Base-by-base conservation (phyloP, 2,329 filamentous ascomycete species). In the Blastomyces percursus region DNA sequence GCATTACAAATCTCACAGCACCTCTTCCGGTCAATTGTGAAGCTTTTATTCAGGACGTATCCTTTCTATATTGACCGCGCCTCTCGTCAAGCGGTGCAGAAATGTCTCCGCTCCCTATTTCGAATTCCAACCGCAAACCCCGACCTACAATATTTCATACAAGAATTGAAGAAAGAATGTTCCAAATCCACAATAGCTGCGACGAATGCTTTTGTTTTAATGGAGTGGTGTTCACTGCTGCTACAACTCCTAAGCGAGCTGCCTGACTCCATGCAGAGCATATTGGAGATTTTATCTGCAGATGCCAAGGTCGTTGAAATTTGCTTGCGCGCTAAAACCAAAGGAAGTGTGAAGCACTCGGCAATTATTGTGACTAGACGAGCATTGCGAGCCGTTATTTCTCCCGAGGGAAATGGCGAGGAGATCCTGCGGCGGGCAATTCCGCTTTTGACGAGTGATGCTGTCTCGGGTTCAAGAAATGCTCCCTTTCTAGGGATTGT, bases 201-300 rank as follows among this genome's bases (percentile, higher is more conserved):
- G 19, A 84, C 83, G 52, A 95, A 86, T 75, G 89, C 91, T 5
- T 96, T 96, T 72, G 90, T 96, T 58, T 80, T 99, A 68, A 82
- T 94, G 16, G 90, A 96, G 74, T 99, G 93, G 93, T 91, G 86
- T 74, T 89, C 88, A 63, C 75, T 93, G 63, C 77, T 96, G 59
- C 83, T 96, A 68, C 86, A 92, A 70, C 82, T 87, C 63, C 80
- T 91, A 32, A 83, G 83, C 40, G 81, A 81, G 57, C 83, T 76
- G 58, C 74, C 83, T 35, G 52, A 59, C 32, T 52, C 27, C 32
- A 80, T 69, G 86, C 84, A 61, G 71, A 80, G 66, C 63, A 72
- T 76, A 50, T 70, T 81, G 65, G 86, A 90, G 42, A 77, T 94
- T 51, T 77, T 95, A 35, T 74, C 84, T 42, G 83, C 87, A 58